Base-by-base conservation (phyloP, 2,329 filamentous ascomycete genomes). In the Phialocephala sp. region DNA sequence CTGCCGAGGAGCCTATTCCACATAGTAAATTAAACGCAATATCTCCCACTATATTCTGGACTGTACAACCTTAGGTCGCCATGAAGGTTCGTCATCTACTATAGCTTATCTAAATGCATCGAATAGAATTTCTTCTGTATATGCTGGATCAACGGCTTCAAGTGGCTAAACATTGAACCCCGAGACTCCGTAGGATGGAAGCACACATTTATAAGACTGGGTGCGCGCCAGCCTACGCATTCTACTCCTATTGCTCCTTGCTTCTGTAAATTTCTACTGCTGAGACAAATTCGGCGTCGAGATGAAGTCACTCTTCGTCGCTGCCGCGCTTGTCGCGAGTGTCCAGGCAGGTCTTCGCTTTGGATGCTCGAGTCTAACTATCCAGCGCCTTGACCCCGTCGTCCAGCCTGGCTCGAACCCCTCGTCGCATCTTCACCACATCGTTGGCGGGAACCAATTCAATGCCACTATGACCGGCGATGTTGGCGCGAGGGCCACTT, bases 401-500 rank as follows among this genome's bases (percentile, higher is more conserved):
- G 68, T 69, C 8, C 62, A 65, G 20, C 69, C 69, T 0, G 69
- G 69, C 9, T 45, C 50, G 2, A 50, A 36, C 52, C 67, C 65
- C 15, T 67, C 68, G 18, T 58, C 63, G 11, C 70, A 70, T 41
- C 60, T 72, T 4, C 68, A 72, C 50, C 67, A 71, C 54, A 65
- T 72, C 8, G 63, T 69, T 59, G 66, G 68, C 27, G 68, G 69
- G 5, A 67, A 41, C 15, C 37, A 41, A 12, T 41, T 41, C 37
- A 41, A 41, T 41, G 37, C 37, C 15, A 41, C 37, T 12, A 41
- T 41, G 37, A 41, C 37, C 15, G 37, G 37, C 37, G 37, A 41
- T 41, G 37, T 41, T 41, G 37, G 37, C 11, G 18, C 18, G 41
- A 71, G 63, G 78, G 80, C 67, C 0, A 75, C 70, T 0, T 77